A percentile compares a stretch with the other conserved stretches of the same genome.
Evolutionary conservation across 257 asterid species (phyloP).

Genomic region (Gardenia jasminoides): DNA sequence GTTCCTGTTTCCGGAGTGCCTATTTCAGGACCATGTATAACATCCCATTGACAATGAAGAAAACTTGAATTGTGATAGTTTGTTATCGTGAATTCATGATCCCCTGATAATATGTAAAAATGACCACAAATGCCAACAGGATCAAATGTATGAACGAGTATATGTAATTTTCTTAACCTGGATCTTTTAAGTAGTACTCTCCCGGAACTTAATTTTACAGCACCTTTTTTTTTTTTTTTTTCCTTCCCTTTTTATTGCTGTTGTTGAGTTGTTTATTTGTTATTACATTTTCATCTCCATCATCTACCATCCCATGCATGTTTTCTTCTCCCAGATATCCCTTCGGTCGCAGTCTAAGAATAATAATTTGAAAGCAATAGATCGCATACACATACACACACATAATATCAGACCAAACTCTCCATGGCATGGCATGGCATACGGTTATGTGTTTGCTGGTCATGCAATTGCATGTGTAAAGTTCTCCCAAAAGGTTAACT

Average conservation of each 20-base stretch:
- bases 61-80: background rate
- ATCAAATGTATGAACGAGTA: background rate
- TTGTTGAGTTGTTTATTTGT: background rate
- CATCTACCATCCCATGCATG: background rate
- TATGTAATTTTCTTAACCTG: background rate
- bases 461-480: background rate
- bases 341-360: background rate
- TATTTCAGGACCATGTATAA: too few species aligned
- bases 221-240: too few species aligned
- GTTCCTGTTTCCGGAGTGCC: background rate
- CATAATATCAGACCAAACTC: background rate
- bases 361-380: background rate
- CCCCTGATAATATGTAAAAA: background rate
- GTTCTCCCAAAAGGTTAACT: too few species aligned
- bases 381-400: background rate
- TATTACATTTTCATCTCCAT: background rate
- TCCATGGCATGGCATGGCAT: background rate
- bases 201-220: too few species aligned
- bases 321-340: background rate
- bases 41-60: background rate
- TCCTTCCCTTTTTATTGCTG: background rate
- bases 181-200: background rate
- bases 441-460: background rate
- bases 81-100: background rate
- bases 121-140: background rate